Percentiles rank a stretch among this genome's conserved stretches.
Conservation (phyloP, 2,329 filamentous ascomycete species). For the Aspergillus uvarum region DNA sequence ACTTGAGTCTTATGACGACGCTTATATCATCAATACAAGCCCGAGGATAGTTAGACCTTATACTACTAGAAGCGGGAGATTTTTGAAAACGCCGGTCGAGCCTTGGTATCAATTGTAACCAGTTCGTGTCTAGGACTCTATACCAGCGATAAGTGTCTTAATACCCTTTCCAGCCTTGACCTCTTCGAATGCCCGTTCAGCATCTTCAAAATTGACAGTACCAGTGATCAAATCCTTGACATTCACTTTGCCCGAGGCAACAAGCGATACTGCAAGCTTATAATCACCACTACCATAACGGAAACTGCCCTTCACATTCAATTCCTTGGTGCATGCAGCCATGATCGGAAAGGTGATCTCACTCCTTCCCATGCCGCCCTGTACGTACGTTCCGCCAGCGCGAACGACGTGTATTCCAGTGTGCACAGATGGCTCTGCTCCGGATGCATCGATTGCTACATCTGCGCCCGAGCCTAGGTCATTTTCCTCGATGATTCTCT, state of each 20-base stretch:
- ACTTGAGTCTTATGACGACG: not conserved
- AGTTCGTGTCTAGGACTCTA: slow-evolving; percentile 21
- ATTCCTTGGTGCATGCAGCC: slow-evolving; percentile 83
- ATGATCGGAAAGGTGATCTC: slow-evolving; percentile 92
- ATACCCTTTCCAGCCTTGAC: slow-evolving; percentile 74
- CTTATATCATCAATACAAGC: not conserved
- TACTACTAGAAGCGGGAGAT: not conserved
- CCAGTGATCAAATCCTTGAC: slow-evolving; percentile 77
- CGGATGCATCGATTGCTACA: slow-evolving; percentile 76
- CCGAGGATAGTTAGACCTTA: too few relatives aligned
- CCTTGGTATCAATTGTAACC: not conserved
- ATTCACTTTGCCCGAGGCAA: slow-evolving; percentile 67
- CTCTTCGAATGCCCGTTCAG: slow-evolving; percentile 82
- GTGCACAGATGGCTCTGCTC: slow-evolving; percentile 76
- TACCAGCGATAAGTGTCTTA: slow-evolving; percentile 48
- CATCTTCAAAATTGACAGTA: slow-evolving; percentile 75
- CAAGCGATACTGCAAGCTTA: slow-evolving; percentile 74
- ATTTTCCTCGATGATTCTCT: slow-evolving; percentile 62
- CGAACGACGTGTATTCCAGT: slow-evolving; percentile 69
- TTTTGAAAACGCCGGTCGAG: not conserved
- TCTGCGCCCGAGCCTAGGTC: slow-evolving; percentile 68
- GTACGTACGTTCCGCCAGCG: slow-evolving; percentile 73
- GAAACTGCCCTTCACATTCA: slow-evolving; percentile 84
- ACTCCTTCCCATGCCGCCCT: slow-evolving; percentile 84
- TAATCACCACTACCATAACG: slow-evolving; percentile 89